These are phyloP conservation scores for Pyrenula aspistea DNA, from an alignment of 495 filamentous ascomycete genomes.

Conservation along the genomic window DNA sequence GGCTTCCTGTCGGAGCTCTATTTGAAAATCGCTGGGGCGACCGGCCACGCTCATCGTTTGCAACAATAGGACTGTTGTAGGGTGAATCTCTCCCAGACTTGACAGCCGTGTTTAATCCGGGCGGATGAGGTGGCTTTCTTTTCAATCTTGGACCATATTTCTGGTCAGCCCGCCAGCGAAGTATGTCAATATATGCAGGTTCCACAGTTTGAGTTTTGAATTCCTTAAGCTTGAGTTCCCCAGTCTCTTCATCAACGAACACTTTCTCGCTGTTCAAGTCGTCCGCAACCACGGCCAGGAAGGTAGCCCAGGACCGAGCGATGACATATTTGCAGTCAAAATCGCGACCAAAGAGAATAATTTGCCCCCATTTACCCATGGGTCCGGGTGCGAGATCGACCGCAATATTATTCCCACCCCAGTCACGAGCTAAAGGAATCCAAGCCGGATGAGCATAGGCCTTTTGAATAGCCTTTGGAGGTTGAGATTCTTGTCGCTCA, in stretches of 20 bases:
- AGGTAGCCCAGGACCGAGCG: conserved; percentile 80
- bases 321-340: conserved; percentile 98
- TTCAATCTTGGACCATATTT: conserved; percentile 63
- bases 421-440: conserved; percentile 94
- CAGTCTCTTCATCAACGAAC: conserved; percentile 80
- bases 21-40: conserved; percentile 40
- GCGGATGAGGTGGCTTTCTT: conserved; percentile 30
- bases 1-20: conserved; percentile 32
- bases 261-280: conserved; percentile 79
- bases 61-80: conserved; percentile 38
- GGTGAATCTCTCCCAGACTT: conserved; percentile 33
- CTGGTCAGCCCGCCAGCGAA: conserved; percentile 89
- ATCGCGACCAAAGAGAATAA: conserved; percentile 93
- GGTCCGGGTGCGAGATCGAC: conserved; percentile 91
- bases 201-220: conserved; percentile 82
- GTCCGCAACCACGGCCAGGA: conserved; percentile 79
- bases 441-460: conserved; percentile 89
- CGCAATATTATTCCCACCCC: conserved; percentile 95
- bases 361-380: conserved; percentile 83
- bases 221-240: conserved; percentile 82
- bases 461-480: conserved; percentile 75
- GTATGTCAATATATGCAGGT: conserved; percentile 87
- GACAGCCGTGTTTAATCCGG: conserved; percentile 23
- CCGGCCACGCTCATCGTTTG: conserved; percentile 37
- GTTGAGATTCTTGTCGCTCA: conserved; percentile 77